Percentiles rank a stretch among this genome's conserved stretches.
Evolutionary conservation across 2,329 filamentous ascomycete species (phyloP).

Genomic region (Lizonia empirigonia): DNA sequence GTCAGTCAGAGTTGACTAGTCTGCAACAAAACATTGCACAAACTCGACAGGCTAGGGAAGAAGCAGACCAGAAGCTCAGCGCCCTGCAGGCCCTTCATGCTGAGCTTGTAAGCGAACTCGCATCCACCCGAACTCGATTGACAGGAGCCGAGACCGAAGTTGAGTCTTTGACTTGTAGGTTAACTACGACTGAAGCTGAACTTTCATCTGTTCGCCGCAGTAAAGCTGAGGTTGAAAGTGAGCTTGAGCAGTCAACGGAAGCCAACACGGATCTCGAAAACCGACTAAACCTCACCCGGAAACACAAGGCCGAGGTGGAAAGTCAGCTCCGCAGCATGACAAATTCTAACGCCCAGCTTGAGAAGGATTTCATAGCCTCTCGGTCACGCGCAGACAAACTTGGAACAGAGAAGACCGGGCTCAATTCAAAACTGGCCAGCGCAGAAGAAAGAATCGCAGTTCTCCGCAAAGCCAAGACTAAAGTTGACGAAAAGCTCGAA

Average conservation of each 20-base stretch:
- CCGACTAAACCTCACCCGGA: conserved; percentile 24
- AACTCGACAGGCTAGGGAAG: conserved; percentile 25
- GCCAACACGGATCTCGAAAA: conserved; percentile 27
- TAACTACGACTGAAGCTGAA: conserved; percentile 26
- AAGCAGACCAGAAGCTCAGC: conserved; percentile 26
- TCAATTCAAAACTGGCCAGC: conserved; percentile 22
- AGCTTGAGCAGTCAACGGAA: conserved; percentile 20
- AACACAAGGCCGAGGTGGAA: conserved; percentile 17
- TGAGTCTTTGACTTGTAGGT: conserved; percentile 10
- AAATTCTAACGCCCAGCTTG: conserved; percentile 22
- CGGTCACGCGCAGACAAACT: conserved; percentile 21
- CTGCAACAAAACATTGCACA: conserved; percentile 25
- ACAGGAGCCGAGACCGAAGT: conserved; percentile 17
- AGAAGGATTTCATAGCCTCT: conserved; percentile 23
- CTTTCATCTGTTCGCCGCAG: conserved; percentile 22
- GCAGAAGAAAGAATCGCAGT: conserved; percentile 18
- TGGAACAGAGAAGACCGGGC: conserved; percentile 22
- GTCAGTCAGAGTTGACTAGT: conserved; percentile 19
- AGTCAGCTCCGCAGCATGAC: conserved; percentile 13
- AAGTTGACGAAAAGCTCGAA: conserved; percentile 11
- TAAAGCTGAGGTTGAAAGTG: conserved; percentile 22
- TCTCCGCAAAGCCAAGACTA: conserved; percentile 20
- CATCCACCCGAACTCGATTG: conserved; percentile 24
- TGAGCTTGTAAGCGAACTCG: conserved; percentile 23
- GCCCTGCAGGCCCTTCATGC: conserved; percentile 20